These are phyloP conservation scores for Przewalskia tangutica DNA, from an alignment of 257 asterid species.

Conservation along the genomic window DNA sequence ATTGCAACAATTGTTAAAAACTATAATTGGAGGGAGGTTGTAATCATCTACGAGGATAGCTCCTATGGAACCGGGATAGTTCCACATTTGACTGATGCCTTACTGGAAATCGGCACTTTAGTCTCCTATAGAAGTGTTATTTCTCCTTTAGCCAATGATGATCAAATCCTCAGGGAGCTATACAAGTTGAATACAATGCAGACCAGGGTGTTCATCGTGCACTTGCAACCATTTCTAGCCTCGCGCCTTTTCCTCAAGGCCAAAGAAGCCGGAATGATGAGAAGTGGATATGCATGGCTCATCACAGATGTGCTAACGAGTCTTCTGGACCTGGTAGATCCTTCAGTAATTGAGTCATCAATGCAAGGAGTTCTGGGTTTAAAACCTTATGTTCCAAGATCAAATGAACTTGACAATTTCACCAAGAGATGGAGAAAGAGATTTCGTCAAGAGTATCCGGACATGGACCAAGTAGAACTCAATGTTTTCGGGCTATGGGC, in stretches of 20 bases:
- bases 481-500: slow-evolving; percentile 47
- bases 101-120: slow-evolving; percentile 8
- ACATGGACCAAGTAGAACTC: slow-evolving; percentile 14
- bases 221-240: slow-evolving; percentile 25
- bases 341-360: slow-evolving; percentile 25
- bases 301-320: slow-evolving; percentile 33
- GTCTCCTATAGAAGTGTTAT: slow-evolving; percentile 22
- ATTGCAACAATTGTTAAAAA: slow-evolving; percentile 32
- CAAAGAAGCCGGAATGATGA: slow-evolving; percentile 33
- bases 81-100: slow-evolving; percentile 24
- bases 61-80: slow-evolving; percentile 29
- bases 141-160: slow-evolving; percentile 25
- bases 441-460: slow-evolving; percentile 34
- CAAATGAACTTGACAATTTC: slow-evolving; percentile 12
- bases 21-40: slow-evolving; percentile 36
- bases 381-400: slow-evolving; percentile 28
- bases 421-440: slow-evolving; percentile 28
- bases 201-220: slow-evolving; percentile 42
- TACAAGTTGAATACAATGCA: slow-evolving; percentile 24
- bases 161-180: slow-evolving; percentile 22
- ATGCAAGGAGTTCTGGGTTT: slow-evolving; percentile 50
- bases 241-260: slow-evolving; percentile 30
- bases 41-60: slow-evolving; percentile 25
- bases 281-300: slow-evolving; percentile 38
- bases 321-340: slow-evolving; percentile 22